These are phyloP conservation scores for Mycena capillaripes DNA, from an alignment of 768 basidiomycete species.

Conservation along the genomic window DNA sequence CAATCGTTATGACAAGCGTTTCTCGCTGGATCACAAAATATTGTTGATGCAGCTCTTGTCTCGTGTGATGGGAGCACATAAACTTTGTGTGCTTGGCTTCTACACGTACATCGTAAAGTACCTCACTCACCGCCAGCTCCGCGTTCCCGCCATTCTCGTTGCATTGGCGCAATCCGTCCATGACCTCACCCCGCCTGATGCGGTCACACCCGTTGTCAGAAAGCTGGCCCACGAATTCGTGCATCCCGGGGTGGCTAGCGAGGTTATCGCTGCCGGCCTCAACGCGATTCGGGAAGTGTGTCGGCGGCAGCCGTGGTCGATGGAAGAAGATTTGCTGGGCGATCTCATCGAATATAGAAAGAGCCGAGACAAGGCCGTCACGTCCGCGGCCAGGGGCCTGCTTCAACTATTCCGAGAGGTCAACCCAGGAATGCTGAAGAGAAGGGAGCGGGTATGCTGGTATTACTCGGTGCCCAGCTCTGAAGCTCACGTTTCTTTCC, in stretches of 20 bases:
- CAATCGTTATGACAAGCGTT: slow-evolving; percentile 91
- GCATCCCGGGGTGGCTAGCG: slow-evolving; percentile 95
- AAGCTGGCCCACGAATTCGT: slow-evolving; percentile 97
- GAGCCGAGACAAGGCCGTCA: slow-evolving; percentile 94
- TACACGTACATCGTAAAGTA: slow-evolving; percentile 98
- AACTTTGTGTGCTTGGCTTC: slow-evolving; percentile 92
- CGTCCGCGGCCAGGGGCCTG: slow-evolving; percentile 89
- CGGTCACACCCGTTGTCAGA: slow-evolving; percentile 86
- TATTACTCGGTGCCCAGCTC: neutral
- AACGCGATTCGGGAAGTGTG: slow-evolving; percentile 98
- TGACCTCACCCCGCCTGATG: slow-evolving; percentile 95
- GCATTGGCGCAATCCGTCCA: slow-evolving; percentile 96
- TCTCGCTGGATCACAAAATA: slow-evolving; percentile 96
- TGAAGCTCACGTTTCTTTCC: slow-evolving; percentile 29
- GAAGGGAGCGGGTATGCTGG: slow-evolving; percentile 80
- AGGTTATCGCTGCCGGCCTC: slow-evolving; percentile 96
- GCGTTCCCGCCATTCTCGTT: slow-evolving; percentile 93
- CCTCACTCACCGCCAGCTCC: slow-evolving; percentile 91
- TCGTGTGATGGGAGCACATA: slow-evolving; percentile 93
- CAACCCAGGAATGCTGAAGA: slow-evolving; percentile 93
- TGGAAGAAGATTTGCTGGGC: slow-evolving; percentile 94
- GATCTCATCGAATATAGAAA: slow-evolving; percentile 97
- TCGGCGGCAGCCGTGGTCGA: slow-evolving; percentile 93
- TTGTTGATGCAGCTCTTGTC: slow-evolving; percentile 97
- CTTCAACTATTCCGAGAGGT: slow-evolving; percentile 95